A percentile compares a stretch with the other conserved stretches of the same genome.
Conservation (phyloP, 192 early-diverging fungal species). For the Oehlia diaphana region DNA sequence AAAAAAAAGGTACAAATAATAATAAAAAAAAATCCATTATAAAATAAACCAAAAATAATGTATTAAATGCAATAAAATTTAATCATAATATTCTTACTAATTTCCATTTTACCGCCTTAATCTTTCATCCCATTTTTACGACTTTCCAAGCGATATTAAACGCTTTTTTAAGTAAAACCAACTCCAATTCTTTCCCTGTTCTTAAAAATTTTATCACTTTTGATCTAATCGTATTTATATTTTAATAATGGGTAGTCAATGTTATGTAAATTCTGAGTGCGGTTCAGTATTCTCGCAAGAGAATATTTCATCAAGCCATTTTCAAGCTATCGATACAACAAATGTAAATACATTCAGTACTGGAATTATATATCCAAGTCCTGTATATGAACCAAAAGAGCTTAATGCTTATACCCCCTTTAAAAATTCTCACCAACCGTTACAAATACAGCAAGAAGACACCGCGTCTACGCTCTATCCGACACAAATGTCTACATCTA, state of each 20-base stretch:
- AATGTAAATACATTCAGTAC: background rate
- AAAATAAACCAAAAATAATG: background rate
- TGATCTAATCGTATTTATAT: background rate
- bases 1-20: background rate
- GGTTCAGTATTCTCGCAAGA: background rate
- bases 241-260: background rate
- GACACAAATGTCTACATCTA: background rate
- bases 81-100: background rate
- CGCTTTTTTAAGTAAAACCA: background rate
- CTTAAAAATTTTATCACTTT: background rate
- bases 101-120: background rate
- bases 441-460: background rate
- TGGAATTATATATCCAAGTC: background rate
- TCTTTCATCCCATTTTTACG: background rate
- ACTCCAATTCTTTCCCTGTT: background rate
- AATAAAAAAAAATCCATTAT: background rate
- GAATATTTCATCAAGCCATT: background rate
- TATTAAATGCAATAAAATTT: background rate
- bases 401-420: no score
- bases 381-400: constrained; percentile 1
- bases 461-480: background rate
- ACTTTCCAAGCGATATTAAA: background rate
- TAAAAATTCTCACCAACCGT: background rate
- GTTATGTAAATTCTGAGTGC: background rate
- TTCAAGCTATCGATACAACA: background rate